Evolutionary conservation across 1,139 yeast species (phyloP), one percentile per base, ranked within the genome.

Genomic region (Meyerozyma elateridarum): DNA sequence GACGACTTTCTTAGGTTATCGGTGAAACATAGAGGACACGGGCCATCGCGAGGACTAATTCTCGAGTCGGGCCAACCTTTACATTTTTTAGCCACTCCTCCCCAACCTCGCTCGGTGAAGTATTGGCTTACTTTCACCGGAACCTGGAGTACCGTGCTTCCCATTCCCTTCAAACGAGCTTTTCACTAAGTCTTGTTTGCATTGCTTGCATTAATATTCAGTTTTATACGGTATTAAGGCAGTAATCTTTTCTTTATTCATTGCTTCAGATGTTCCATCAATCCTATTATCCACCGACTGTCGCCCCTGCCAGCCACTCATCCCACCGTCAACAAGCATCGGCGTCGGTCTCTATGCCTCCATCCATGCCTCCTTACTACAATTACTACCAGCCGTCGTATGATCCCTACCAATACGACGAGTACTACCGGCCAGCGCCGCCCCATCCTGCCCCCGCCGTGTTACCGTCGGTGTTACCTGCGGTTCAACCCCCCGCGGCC

Each of bases 141-240:
- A n/a, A n/a, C n/a, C n/a, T n/a, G n/a, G n/a, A n/a, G n/a, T n/a
- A n/a, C n/a, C n/a, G n/a, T n/a, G n/a, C n/a, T n/a, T n/a, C n/a
- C n/a, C n/a, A n/a, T n/a, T n/a, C n/a, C n/a, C 30, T 30, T 6
- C 18, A 18, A 41, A 39, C 64, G 69, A 63, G 61, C 70, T 64
- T 61, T 63, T 64, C 50, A 56, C 49, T 64, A 63, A 64, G 70
- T 58, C 42, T 37, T 61, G 27, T 24, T 24, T 24, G n/a, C n/a
- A n/a, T n/a, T n/a, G n/a, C n/a, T n/a, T n/a, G n/a, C 67, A 66
- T 56, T 46, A 32, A 30, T 29, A 25, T 25, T 31, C 27, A 33
- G 29, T 29, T 31, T 15, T 22, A 19, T 21, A 21, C 12, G 29
- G 16, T 19, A 31, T 35, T 32, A 28, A 28, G 24, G 19, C 21